These are phyloP conservation scores for Clavispora vitiphila DNA, from an alignment of 805 yeast species.

Conservation along the genomic window DNA sequence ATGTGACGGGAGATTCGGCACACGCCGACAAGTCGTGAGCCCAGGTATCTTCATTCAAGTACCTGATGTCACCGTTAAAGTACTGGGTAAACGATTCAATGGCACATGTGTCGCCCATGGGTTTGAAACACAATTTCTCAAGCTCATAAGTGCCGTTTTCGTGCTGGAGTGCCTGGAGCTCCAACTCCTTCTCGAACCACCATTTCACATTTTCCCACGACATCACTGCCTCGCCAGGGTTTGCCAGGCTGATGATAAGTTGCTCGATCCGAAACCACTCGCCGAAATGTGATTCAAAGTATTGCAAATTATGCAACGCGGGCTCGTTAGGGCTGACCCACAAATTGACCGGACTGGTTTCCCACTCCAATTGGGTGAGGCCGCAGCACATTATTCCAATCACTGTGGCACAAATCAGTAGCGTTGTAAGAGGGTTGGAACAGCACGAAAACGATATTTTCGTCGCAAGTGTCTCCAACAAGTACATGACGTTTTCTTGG, in stretches of 20 bases:
- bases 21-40: slow-evolving; percentile 49
- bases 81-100: slow-evolving; percentile 88
- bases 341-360: slow-evolving; percentile 72
- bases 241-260: slow-evolving; percentile 53
- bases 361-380: slow-evolving; percentile 50
- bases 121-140: slow-evolving; percentile 77
- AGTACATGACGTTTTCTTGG: slow-evolving; percentile 2
- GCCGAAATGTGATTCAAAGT: slow-evolving; percentile 78
- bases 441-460: slow-evolving; percentile 58
- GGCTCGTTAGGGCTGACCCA: slow-evolving; percentile 86
- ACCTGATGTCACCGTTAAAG: slow-evolving; percentile 57
- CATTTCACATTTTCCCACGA: slow-evolving; percentile 68
- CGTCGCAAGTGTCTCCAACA: slow-evolving; percentile 35
- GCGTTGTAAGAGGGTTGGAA: slow-evolving; percentile 42
- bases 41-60: slow-evolving; percentile 55
- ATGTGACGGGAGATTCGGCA: slow-evolving; percentile 76
- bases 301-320: slow-evolving; percentile 61
- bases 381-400: slow-evolving; percentile 49
- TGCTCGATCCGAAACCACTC: slow-evolving; percentile 91
- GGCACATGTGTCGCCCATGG: slow-evolving; percentile 73
- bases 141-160: slow-evolving; percentile 26
- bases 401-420: slow-evolving; percentile 22
- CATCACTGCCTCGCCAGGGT: slow-evolving; percentile 57
- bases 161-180: slow-evolving; percentile 28
- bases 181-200: slow-evolving; percentile 82